phyloP scores from a whole-genome alignment of 768 basidiomycete species.

The Kwoniella heveanensis region DNA sequence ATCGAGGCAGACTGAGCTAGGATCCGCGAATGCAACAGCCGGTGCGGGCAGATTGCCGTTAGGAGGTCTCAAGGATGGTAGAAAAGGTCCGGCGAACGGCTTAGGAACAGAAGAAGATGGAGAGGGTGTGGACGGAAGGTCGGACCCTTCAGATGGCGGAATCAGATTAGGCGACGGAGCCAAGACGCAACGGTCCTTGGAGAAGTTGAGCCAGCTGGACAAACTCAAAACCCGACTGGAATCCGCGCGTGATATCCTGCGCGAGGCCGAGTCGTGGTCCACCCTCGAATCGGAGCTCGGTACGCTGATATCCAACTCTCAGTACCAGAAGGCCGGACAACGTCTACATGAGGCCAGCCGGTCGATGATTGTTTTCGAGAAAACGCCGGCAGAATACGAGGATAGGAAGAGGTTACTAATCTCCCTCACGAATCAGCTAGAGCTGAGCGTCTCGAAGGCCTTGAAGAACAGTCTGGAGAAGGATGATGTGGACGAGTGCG shows the following conservation, averaged over 20 bases:
- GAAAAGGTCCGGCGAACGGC: not conserved
- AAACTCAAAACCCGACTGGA: constrained; percentile 84
- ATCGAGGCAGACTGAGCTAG: constrained; percentile 25
- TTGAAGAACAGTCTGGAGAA: constrained; percentile 82
- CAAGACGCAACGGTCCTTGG: constrained; percentile 58
- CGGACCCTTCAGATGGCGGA: constrained; percentile 28
- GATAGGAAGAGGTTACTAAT: constrained; percentile 80
- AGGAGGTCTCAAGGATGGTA: not conserved
- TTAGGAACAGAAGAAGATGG: constrained; percentile 31
- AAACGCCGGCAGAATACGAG: constrained; percentile 82
- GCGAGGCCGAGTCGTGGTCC: constrained; percentile 96
- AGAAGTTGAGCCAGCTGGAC: constrained; percentile 78
- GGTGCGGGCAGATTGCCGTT: not conserved
- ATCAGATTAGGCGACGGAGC: constrained; percentile 21
- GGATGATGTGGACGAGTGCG: constrained; percentile 73
- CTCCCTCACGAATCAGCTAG: constrained; percentile 91
- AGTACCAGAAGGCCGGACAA: constrained; percentile 87
- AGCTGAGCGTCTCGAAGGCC: constrained; percentile 62
- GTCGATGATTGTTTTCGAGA: constrained; percentile 89
- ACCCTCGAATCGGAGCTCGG: constrained; percentile 91
- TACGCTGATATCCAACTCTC: constrained; percentile 73
- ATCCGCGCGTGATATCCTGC: constrained; percentile 79
- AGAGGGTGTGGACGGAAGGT: no score
- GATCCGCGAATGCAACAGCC: not conserved
- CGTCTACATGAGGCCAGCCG: constrained; percentile 83